phyloP scores from a whole-genome alignment of 257 asterid genomes.

The Haberlea rhodopensis region DNA sequence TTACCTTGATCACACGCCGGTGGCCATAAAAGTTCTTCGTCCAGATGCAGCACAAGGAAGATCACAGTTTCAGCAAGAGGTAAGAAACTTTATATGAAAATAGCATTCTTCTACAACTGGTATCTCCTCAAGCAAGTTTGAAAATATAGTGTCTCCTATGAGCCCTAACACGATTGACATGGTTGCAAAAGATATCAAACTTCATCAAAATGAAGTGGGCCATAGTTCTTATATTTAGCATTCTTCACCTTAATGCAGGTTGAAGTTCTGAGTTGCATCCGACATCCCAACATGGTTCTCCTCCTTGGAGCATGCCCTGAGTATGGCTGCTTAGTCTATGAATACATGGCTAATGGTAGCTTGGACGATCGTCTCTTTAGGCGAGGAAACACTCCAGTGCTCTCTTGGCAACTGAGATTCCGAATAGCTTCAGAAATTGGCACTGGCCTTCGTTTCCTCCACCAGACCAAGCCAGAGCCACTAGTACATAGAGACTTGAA shows the following conservation, averaged over 20 bases:
- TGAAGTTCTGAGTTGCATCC: conserved; percentile 27
- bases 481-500: conserved; percentile 29
- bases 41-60: not conserved
- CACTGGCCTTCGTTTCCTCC: conserved; percentile 23
- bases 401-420: conserved; percentile 25
- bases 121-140: not conserved
- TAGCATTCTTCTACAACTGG: not conserved
- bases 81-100: not conserved
- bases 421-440: conserved; percentile 26
- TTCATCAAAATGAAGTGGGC: not conserved
- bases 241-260: conserved; percentile 14
- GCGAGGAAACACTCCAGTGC: conserved; percentile 23
- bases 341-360: not conserved
- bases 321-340: not conserved
- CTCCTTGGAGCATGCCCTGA: conserved; percentile 14
- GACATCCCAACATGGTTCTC: conserved; percentile 30
- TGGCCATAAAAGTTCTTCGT: conserved; percentile 1
- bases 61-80: conserved; percentile 27
- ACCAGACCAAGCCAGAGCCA: conserved; percentile 30
- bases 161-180: not conserved
- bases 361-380: conserved; percentile 11
- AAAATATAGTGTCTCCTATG: not conserved
- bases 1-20: not conserved
- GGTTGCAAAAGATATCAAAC: not conserved
- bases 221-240: not conserved